Conservation (phyloP, 768 basidiomycete genomes). For the Tricholoma flavovirens region DNA sequence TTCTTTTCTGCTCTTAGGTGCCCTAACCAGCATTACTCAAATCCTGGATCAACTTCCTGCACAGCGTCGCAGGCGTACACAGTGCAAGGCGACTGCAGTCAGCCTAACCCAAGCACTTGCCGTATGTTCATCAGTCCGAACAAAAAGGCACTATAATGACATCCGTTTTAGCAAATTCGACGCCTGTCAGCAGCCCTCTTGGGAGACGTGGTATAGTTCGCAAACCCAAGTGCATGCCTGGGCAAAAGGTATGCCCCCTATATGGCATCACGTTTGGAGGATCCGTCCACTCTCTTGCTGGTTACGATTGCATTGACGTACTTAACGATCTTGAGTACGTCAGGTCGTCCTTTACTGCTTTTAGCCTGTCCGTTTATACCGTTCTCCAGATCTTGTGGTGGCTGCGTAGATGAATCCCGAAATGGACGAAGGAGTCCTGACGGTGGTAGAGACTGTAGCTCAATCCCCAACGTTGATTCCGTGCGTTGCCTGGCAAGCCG, state of each 20-base stretch:
- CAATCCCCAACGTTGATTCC: conserved; percentile 34
- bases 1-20: conserved; percentile 11
- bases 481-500: conserved; percentile 29
- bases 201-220: conserved; percentile 7
- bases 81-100: conserved; percentile 10
- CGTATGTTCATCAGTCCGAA: conserved; percentile 12
- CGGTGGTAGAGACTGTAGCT: conserved; percentile 39
- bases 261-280: conserved; percentile 11
- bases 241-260: conserved; percentile 21
- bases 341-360: background rate
- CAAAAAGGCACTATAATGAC: too few species aligned
- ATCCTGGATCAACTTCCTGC: conserved; percentile 19
- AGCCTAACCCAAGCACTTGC: conserved; percentile 12
- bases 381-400: conserved; percentile 23
- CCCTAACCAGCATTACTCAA: conserved; percentile 18
- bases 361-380: background rate
- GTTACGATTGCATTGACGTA: conserved; percentile 21
- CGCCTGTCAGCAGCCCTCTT: conserved; percentile 6
- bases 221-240: conserved; percentile 13
- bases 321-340: conserved; percentile 22
- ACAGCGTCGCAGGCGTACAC: conserved; percentile 14
- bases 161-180: background rate
- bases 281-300: conserved; percentile 2
- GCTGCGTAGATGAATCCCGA: conserved; percentile 15
- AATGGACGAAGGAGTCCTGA: conserved; percentile 16